These are phyloP conservation scores for Ophiocordyceps camponoti-rufipedis DNA, from an alignment of 2,329 filamentous ascomycete species.

Conservation along the genomic window DNA sequence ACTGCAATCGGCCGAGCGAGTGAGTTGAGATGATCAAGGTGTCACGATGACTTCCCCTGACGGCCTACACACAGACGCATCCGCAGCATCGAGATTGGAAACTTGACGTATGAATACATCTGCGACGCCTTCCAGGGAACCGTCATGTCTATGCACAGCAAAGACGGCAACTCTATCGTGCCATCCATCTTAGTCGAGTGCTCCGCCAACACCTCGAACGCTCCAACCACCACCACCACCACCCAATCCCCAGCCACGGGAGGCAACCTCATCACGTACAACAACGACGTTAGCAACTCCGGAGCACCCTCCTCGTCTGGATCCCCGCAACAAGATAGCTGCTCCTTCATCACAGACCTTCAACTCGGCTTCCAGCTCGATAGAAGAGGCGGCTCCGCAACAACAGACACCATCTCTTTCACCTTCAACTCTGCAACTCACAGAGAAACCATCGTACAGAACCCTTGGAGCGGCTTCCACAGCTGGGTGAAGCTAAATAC, in stretches of 20 bases:
- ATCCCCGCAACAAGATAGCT: too few relatives aligned
- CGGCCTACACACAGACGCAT: not conserved
- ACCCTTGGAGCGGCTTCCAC: not conserved
- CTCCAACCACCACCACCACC: too few relatives aligned
- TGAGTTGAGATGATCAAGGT: not conserved
- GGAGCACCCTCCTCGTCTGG: too few relatives aligned
- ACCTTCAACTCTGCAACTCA: not conserved
- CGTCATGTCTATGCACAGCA: too few relatives aligned
- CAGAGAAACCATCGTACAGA: not conserved
- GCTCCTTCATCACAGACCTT: not conserved
- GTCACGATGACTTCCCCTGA: too few relatives aligned
- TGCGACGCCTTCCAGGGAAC: too few relatives aligned
- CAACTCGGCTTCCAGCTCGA: not conserved
- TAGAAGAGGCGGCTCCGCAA: not conserved
- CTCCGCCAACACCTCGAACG: not conserved
- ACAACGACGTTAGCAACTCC: too few relatives aligned
- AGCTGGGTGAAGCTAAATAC: not conserved
- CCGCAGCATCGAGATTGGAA: not conserved
- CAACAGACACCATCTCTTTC: not conserved
- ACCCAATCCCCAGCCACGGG: too few relatives aligned
- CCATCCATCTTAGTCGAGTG: not conserved
- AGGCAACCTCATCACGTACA: too few relatives aligned
- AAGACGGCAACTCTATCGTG: not conserved
- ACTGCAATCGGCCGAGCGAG: not conserved
- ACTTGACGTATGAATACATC: not conserved